Evolutionary conservation across 1,139 yeast species (phyloP).

Genomic region (Pichia sp.): DNA sequence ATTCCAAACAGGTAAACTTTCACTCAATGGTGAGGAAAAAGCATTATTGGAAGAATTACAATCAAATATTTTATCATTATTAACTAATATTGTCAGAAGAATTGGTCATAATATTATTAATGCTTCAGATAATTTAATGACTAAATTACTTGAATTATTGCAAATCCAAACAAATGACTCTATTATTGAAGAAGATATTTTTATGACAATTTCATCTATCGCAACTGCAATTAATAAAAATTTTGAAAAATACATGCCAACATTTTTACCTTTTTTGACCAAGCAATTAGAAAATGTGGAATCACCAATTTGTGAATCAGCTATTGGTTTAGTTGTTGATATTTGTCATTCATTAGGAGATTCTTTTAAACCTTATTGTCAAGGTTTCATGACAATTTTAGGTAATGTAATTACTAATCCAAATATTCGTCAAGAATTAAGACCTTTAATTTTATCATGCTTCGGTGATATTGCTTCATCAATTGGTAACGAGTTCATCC

Average conservation of each 20-base stretch:
- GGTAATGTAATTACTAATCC: slow-evolving; percentile 64
- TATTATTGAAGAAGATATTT: slow-evolving; percentile 87
- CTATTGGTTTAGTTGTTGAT: slow-evolving; percentile 96
- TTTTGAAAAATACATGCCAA: slow-evolving; percentile 71
- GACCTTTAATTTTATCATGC: slow-evolving; percentile 87
- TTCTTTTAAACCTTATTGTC: slow-evolving; percentile 65
- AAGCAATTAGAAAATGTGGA: slow-evolving; percentile 78
- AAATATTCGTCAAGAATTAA: slow-evolving; percentile 68
- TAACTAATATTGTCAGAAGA: slow-evolving; percentile 85
- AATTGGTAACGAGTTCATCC: slow-evolving; percentile 68
- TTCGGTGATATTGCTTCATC: slow-evolving; percentile 95
- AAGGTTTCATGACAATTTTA: slow-evolving; percentile 74
- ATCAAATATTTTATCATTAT: slow-evolving; percentile 74
- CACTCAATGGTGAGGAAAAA: slow-evolving; percentile 54
- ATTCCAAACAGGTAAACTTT: slow-evolving; percentile 17
- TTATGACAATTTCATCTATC: slow-evolving; percentile 85
- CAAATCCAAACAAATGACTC: slow-evolving; percentile 59
- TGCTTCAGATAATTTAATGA: slow-evolving; percentile 83
- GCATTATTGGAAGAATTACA: slow-evolving; percentile 84
- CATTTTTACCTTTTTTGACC: slow-evolving; percentile 75
- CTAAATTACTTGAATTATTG: slow-evolving; percentile 65
- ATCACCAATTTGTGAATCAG: slow-evolving; percentile 76
- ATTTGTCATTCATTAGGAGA: slow-evolving; percentile 86
- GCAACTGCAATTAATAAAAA: slow-evolving; percentile 70
- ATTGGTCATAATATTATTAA: slow-evolving; percentile 58